A percentile compares a stretch with the other conserved stretches of the same genome.
phyloP scores from a whole-genome alignment of 257 asterid species.

The Solanum stenotomum region DNA sequence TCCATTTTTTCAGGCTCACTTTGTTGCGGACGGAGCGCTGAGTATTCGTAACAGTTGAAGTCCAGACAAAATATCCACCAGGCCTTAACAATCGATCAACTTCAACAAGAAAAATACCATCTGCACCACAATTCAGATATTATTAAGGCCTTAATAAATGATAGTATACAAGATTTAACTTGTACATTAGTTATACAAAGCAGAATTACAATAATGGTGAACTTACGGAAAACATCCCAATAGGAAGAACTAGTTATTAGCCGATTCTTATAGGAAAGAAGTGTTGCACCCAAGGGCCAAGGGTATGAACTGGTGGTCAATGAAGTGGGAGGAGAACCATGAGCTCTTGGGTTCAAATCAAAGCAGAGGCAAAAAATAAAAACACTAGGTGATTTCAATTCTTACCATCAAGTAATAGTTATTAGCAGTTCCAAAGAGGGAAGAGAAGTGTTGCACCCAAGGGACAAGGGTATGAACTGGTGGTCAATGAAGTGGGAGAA shows the following conservation, averaged over 20 bases:
- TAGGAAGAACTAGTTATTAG: neutral
- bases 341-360: neutral
- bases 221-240: neutral
- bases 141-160: neutral
- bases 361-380: neutral
- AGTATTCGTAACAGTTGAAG: slow-evolving; percentile 71
- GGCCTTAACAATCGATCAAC: slow-evolving; percentile 90
- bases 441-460: neutral
- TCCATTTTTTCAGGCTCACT: slow-evolving; percentile 76
- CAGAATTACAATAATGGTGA: neutral
- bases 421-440: neutral
- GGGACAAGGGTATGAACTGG: neutral
- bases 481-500: neutral
- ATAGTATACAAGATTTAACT: neutral
- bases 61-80: slow-evolving; percentile 99
- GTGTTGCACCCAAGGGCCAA: neutral
- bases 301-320: neutral
- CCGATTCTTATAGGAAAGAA: neutral
- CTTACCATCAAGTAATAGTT: neutral
- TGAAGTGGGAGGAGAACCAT: neutral
- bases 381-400: neutral
- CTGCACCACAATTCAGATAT: slow-evolving; percentile 35
- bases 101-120: slow-evolving; percentile 67
- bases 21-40: slow-evolving; percentile 66
- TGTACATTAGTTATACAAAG: neutral